Evolutionary conservation across 768 basidiomycete genomes (phyloP), one percentile per base, ranked within the genome.

Genomic region (Cystofilobasidium bisporidii): DNA sequence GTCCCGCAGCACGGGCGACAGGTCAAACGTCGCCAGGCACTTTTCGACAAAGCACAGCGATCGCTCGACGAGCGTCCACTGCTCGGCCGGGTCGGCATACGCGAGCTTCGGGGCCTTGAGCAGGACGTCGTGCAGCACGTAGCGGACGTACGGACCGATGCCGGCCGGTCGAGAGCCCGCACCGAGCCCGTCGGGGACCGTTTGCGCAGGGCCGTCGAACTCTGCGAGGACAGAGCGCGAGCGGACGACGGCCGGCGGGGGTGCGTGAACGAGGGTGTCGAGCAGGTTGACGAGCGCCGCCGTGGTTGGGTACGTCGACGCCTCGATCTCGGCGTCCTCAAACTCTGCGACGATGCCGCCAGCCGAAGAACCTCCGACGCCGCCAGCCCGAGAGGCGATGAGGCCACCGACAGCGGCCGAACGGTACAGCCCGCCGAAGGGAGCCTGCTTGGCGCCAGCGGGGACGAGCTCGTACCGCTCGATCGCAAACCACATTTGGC

Each of bases 91-190:
- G 38, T 82, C 82, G 3, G 83, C 79, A 73, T 87, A 97, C 69
- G 88, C 90, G 55, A 92, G 82, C 55, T 80, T 82, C 18, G 84
- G 81, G 50, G 89, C 86, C 61, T 86, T 85, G 38, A 86, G 82
- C 71, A 97, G 88, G 3, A 98, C 89, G 57, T 87, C 88, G 72
- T 97, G 91, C 69, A 94, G 78, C 64, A 93, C 87, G 74, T 94
- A 97, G n/a, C 82, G 79, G 15, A 86, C 81, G 77, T 88, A 94
- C 0, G 91, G 90, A 0, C 81, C 84, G 64, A 93, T 84, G 0
- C 91, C 91, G 28, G 87, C 86, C 20, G 85, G 76, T 26, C 91
- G 84, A 71, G 90, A 87, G 10, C 87, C 86, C 56, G 87, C 85
- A 0, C 91, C 91, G 6, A 93, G 79, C 48, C 79, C 80, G 65